Evolutionary conservation across 1,139 yeast genomes (phyloP).

Genomic region (Debaryomycetaceae sp.): DNA sequence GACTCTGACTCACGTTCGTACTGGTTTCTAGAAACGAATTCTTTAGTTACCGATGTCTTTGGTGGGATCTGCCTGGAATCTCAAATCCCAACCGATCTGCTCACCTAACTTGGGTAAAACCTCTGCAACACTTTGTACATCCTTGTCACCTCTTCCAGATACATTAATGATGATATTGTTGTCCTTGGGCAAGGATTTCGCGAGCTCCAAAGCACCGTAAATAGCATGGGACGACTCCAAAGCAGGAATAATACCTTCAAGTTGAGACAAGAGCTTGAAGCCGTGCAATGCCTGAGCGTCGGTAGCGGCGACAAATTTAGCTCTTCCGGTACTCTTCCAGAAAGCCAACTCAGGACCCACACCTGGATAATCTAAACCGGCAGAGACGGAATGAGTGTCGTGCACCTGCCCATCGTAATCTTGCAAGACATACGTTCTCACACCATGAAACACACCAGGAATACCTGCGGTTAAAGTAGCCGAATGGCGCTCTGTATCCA

Average conservation of each 20-base stretch:
- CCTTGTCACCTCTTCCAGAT: constrained; percentile 99
- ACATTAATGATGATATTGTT: constrained; percentile 82
- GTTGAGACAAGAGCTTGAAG: constrained; percentile 80
- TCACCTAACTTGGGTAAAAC: constrained; percentile 87
- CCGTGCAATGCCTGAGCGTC: constrained; percentile 93
- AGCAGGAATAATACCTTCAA: constrained; percentile 98
- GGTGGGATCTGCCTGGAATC: constrained; percentile 65
- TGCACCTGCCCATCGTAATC: constrained; percentile 92
- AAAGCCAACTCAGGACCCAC: constrained; percentile 97
- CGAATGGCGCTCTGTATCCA: constrained; percentile 81
- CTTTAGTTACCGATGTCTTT: constrained; percentile 13
- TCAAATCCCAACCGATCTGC: constrained; percentile 89
- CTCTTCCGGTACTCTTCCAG: constrained; percentile 95
- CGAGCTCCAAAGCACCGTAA: constrained; percentile 83
- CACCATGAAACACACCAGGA: constrained; percentile 99
- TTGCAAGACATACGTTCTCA: constrained; percentile 88
- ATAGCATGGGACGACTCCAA: constrained; percentile 96
- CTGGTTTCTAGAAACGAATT: too few relatives aligned
- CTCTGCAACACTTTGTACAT: constrained; percentile 96
- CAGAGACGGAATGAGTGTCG: constrained; percentile 96
- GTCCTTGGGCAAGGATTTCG: constrained; percentile 77
- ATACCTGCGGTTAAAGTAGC: constrained; percentile 91
- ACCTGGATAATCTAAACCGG: constrained; percentile 98
- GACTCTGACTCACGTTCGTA: too few relatives aligned
- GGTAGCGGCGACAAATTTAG: constrained; percentile 84